Evolutionary conservation across 495 filamentous ascomycete genomes (phyloP).

Genomic region (Trichoderma gamsii): DNA sequence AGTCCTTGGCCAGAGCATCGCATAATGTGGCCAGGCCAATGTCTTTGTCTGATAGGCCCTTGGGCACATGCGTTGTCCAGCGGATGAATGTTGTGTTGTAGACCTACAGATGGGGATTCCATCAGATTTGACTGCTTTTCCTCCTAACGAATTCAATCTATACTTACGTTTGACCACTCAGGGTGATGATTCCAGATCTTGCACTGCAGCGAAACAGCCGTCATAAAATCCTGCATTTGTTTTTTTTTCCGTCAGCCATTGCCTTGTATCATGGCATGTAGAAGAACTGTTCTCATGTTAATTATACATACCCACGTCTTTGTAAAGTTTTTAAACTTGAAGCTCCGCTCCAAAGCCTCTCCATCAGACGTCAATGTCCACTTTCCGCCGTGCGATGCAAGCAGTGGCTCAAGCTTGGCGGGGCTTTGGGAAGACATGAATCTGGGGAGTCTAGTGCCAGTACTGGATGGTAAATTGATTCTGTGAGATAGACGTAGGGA

Average conservation of each 20-base stretch:
- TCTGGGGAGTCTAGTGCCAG: not conserved
- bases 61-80: conserved; percentile 71
- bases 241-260: not conserved
- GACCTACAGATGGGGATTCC: conserved; percentile 30
- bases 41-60: conserved; percentile 65
- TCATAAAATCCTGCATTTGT: conserved; percentile 55
- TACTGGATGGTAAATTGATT: not conserved
- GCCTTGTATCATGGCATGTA: no score
- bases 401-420: conserved; percentile 23
- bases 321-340: conserved; percentile 58
- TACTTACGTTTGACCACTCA: conserved; percentile 56
- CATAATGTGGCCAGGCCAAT: conserved; percentile 59
- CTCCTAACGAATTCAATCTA: not conserved
- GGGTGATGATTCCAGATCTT: conserved; percentile 54
- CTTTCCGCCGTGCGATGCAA: conserved; percentile 33
- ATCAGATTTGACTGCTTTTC: not conserved
- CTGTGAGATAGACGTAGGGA: not conserved
- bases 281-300: not conserved
- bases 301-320: conserved; percentile 51
- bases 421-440: conserved; percentile 16
- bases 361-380: conserved; percentile 48
- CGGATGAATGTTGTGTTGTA: conserved; percentile 57
- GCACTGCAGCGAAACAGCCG: conserved; percentile 49
- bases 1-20: conserved; percentile 50
- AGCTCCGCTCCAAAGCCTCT: conserved; percentile 49